Conservation (phyloP, 805 yeast species). For the Nakazawaea ernobii region DNA sequence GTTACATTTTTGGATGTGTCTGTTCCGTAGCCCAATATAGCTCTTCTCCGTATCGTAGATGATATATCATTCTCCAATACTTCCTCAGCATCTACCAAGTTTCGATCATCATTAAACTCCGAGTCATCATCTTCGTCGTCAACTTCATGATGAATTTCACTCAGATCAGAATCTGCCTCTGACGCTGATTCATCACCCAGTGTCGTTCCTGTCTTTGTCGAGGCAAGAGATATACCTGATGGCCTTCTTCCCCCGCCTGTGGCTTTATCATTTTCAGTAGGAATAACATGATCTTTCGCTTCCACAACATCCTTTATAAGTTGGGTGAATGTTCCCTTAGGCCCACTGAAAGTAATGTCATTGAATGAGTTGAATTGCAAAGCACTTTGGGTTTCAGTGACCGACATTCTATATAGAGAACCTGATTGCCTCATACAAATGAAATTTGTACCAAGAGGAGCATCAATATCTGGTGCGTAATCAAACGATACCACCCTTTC, state of each 20-base stretch:
- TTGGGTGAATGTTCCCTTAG: conserved; percentile 45
- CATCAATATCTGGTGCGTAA: conserved; percentile 52
- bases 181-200: conserved; percentile 3
- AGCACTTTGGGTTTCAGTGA: conserved; percentile 58
- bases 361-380: conserved; percentile 64
- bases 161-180: not conserved
- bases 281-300: not conserved
- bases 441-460: conserved; percentile 54
- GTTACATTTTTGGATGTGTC: conserved; percentile 60
- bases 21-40: conserved; percentile 64
- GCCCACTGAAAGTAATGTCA: conserved; percentile 56
- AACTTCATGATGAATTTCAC: conserved; percentile 15
- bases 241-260: not conserved
- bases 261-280: not conserved
- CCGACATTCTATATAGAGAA: conserved; percentile 74
- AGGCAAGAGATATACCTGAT: not conserved
- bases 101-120: conserved; percentile 2
- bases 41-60: conserved; percentile 64
- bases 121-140: conserved; percentile 23
- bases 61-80: conserved; percentile 70
- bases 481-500: conserved; percentile 85
- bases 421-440: conserved; percentile 92
- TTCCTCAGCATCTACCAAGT: conserved; percentile 18
- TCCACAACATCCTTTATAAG: conserved; percentile 28
- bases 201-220: not conserved